Percentiles rank a stretch among this genome's conserved stretches.
Evolutionary conservation across 306 rosid genomes (phyloP).

Genomic region (Medicago lupulina): DNA sequence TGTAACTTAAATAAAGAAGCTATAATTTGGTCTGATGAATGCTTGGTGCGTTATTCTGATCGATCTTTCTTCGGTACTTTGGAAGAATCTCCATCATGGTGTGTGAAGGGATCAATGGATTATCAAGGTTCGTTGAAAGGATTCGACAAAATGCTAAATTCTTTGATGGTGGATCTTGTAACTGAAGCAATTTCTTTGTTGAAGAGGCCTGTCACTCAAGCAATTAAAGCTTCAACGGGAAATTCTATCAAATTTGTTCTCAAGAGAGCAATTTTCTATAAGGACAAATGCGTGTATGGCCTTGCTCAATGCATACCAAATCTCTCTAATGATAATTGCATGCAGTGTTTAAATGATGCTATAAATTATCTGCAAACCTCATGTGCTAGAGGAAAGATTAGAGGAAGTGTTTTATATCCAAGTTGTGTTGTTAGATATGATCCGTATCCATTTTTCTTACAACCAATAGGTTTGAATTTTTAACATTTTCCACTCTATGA

Average conservation of each 20-base stretch:
- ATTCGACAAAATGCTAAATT: slow-evolving; percentile 19
- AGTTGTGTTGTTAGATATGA: slow-evolving; percentile 46
- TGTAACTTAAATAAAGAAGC: slow-evolving; percentile 40
- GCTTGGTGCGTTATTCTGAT: slow-evolving; percentile 38
- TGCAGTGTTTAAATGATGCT: slow-evolving; percentile 32
- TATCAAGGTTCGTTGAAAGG: slow-evolving; percentile 6
- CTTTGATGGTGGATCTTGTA: slow-evolving; percentile 34
- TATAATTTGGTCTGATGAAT: slow-evolving; percentile 38
- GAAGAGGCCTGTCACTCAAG: slow-evolving; percentile 22
- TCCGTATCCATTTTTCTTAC: slow-evolving; percentile 6
- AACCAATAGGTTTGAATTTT: slow-evolving; percentile 35
- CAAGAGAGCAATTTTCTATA: background rate
- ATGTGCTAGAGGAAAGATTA: slow-evolving; percentile 38
- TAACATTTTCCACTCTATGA: background rate
- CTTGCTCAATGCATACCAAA: slow-evolving; percentile 42
- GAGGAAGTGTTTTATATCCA: slow-evolving; percentile 43
- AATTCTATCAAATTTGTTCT: slow-evolving; percentile 12
- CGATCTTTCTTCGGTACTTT: slow-evolving; percentile 3
- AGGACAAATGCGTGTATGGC: slow-evolving; percentile 28
- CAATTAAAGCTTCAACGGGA: background rate
- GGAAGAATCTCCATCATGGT: slow-evolving; percentile 33
- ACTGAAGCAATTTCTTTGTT: background rate
- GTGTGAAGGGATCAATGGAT: slow-evolving; percentile 12
- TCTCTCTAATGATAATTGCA: slow-evolving; percentile 35
- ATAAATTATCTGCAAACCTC: slow-evolving; percentile 28